Evolutionary conservation across 1,284 basidiomycete species (phyloP).

Genomic region (Anthracocystis panici-leucophaei): DNA sequence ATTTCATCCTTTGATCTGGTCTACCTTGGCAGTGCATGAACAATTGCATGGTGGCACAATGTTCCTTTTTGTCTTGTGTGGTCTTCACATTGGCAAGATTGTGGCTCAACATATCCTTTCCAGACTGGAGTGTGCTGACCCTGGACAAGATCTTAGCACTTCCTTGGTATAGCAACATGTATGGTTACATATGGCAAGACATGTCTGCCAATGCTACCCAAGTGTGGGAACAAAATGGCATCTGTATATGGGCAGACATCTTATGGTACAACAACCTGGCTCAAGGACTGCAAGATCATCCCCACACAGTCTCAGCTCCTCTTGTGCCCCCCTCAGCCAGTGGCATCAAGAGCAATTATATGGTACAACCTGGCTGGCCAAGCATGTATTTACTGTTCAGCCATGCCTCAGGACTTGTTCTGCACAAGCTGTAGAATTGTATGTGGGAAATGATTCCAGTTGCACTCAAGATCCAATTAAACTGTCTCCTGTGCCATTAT

Average conservation of each 20-base stretch:
- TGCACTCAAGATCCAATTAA: slow-evolving; percentile 4
- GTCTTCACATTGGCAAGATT: slow-evolving; percentile 5
- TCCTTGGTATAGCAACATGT: slow-evolving; percentile 12
- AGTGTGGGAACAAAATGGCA: slow-evolving; percentile 11
- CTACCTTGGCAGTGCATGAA: slow-evolving; percentile 3
- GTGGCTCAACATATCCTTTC: too few species aligned
- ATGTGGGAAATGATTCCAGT: slow-evolving; percentile 9
- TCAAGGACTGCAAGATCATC: not conserved
- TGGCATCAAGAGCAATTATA: slow-evolving; percentile 11
- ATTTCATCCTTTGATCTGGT: slow-evolving; percentile 8
- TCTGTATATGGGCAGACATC: slow-evolving; percentile 12
- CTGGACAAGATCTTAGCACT: slow-evolving; percentile 8
- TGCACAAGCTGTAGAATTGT: slow-evolving; percentile 7
- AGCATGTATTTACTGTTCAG: slow-evolving; percentile 4
- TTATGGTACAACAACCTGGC: slow-evolving; percentile 10
- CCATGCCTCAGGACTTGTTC: slow-evolving; percentile 3
- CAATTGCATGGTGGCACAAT: slow-evolving; percentile 9
- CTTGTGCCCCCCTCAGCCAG: slow-evolving; percentile 11
- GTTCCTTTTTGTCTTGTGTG: slow-evolving; percentile 1
- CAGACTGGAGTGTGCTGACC: not conserved
- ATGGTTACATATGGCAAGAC: slow-evolving; percentile 6
- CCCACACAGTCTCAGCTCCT: slow-evolving; percentile 4
- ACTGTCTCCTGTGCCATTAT: slow-evolving; percentile 1
- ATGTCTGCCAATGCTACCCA: slow-evolving; percentile 2
- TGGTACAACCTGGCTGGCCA: slow-evolving; percentile 6